These are phyloP conservation scores for Saturnispora bothae DNA, from an alignment of 805 yeast species.

Conservation along the genomic window DNA sequence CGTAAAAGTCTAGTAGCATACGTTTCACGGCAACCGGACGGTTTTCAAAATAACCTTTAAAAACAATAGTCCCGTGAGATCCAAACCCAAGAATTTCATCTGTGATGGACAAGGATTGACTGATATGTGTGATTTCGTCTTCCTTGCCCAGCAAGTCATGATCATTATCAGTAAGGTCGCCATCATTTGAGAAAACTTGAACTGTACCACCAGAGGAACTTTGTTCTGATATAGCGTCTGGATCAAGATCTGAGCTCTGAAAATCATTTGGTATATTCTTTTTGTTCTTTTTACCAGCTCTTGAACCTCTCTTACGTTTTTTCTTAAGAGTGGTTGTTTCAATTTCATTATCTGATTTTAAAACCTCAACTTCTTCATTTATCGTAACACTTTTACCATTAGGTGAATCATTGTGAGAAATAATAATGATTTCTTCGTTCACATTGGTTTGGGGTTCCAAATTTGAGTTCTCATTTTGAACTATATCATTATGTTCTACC, in stretches of 20 bases:
- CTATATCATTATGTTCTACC: no score
- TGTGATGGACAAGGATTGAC: slow-evolving; percentile 46
- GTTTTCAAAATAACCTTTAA: slow-evolving; percentile 78
- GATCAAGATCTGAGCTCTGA: neutral
- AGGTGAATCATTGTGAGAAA: slow-evolving; percentile 9
- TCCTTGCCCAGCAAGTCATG: neutral
- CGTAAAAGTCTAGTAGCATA: slow-evolving; percentile 87
- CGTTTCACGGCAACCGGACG: slow-evolving; percentile 95
- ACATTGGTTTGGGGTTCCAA: neutral
- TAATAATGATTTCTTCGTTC: slow-evolving; percentile 2
- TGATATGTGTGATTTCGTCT: slow-evolving; percentile 13
- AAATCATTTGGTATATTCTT: slow-evolving; percentile 15
- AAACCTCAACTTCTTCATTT: slow-evolving; percentile 8
- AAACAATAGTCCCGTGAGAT: slow-evolving; percentile 93
- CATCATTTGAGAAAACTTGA: neutral
- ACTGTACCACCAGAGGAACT: neutral
- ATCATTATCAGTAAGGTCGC: neutral
- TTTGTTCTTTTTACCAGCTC: slow-evolving; percentile 68
- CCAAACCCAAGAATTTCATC: slow-evolving; percentile 86
- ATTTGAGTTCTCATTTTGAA: neutral
- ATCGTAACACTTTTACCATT: slow-evolving; percentile 13
- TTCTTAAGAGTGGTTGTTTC: slow-evolving; percentile 17
- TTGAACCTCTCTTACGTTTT: slow-evolving; percentile 70
- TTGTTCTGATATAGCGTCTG: neutral
- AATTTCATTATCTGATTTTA: slow-evolving; percentile 1